A percentile compares a stretch with the other conserved stretches of the same genome.
phyloP scores from a whole-genome alignment of 1,284 basidiomycete species.

The Ganoderma meredithae region DNA sequence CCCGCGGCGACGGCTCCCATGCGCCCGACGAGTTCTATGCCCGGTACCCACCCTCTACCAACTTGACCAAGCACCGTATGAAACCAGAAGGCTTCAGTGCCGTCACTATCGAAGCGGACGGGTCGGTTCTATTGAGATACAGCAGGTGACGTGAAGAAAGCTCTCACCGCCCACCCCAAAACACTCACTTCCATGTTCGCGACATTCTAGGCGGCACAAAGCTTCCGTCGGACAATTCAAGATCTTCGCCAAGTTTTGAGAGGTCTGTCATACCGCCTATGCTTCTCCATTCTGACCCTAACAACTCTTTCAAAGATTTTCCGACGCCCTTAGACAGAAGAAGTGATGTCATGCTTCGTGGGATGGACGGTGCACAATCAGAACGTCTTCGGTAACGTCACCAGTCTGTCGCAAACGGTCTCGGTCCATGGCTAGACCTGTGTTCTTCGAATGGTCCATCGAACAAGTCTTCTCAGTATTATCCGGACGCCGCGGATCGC shows the following conservation, averaged over 20 bases:
- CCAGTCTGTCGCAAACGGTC: conserved; percentile 33
- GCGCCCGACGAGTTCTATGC: conserved; percentile 43
- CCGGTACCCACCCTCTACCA: conserved; percentile 32
- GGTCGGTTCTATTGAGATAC: conserved; percentile 41
- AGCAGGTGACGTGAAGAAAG: conserved; percentile 34
- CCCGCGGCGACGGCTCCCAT: conserved; percentile 41
- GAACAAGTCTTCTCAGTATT: conserved; percentile 37
- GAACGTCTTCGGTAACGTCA: conserved; percentile 25
- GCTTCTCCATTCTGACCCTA: conserved; percentile 2
- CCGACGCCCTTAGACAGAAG: conserved; percentile 37
- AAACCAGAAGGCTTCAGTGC: conserved; percentile 42
- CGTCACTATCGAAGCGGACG: conserved; percentile 42
- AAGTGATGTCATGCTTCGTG: conserved; percentile 40
- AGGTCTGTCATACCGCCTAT: conserved; percentile 24
- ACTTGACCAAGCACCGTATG: conserved; percentile 41
- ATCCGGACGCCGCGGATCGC: conserved; percentile 36
- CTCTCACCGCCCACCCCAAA: neutral
- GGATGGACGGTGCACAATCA: conserved; percentile 36
- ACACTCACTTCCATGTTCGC: conserved; percentile 10
- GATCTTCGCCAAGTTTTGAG: neutral
- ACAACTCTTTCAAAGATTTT: conserved; percentile 30
- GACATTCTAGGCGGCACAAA: conserved; percentile 28
- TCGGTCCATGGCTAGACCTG: conserved; percentile 42
- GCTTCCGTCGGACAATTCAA: conserved; percentile 28
- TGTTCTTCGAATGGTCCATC: conserved; percentile 40